Conservation (phyloP, 2,329 filamentous ascomycete genomes). For the Kalmusia sp. region DNA sequence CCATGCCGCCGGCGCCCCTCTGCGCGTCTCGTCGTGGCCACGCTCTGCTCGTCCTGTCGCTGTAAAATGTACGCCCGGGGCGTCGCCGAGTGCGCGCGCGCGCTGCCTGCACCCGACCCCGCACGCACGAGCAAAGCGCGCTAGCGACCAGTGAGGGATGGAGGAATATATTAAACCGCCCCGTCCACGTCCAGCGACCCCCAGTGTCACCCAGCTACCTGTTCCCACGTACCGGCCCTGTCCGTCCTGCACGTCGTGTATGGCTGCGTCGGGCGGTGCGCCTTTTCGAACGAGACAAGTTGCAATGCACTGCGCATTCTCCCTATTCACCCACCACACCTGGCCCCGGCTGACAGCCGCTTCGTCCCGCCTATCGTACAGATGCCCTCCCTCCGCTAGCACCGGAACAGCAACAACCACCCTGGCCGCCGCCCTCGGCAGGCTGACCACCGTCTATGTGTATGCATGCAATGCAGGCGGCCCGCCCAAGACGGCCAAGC, state of each 20-base stretch:
- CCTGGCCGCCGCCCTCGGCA: constrained; percentile 9
- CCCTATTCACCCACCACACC: neutral
- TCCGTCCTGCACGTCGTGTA: too few relatives aligned
- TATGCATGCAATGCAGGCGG: constrained; percentile 24
- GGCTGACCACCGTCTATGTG: constrained; percentile 18
- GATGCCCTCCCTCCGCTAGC: constrained; percentile 23
- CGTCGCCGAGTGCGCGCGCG: too few relatives aligned
- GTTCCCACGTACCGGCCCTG: constrained; percentile 9
- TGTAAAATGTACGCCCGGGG: too few relatives aligned
- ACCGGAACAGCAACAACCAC: neutral
- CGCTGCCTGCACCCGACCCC: neutral
- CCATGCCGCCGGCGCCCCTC: too few relatives aligned
- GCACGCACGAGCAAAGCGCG: neutral
- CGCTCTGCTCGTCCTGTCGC: too few relatives aligned
- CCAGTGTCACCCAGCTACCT: constrained; percentile 1
- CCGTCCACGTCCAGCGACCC: neutral
- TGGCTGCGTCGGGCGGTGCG: too few relatives aligned
- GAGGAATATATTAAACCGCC: constrained; percentile 17
- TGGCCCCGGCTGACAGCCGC: constrained; percentile 8
- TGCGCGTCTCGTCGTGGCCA: too few relatives aligned
- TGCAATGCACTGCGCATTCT: constrained; percentile 5
- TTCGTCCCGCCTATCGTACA: constrained; percentile 29
- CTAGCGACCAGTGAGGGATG: constrained; percentile 8
- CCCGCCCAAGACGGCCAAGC: constrained; percentile 16
- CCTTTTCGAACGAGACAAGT: neutral